phyloP scores from a whole-genome alignment of 345 rosid genomes.

The Sonneratia caseolaris region DNA sequence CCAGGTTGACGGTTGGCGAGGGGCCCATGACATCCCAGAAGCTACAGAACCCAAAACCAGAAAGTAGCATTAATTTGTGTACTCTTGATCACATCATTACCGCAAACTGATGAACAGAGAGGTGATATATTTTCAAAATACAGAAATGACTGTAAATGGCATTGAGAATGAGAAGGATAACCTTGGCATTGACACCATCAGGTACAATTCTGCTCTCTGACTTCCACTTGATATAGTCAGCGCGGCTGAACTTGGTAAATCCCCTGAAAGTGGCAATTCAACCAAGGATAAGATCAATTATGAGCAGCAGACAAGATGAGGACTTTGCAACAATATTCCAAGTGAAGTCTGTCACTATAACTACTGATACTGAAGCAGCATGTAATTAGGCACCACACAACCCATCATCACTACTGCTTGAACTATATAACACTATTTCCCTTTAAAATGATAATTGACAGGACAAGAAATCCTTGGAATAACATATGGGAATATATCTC shows the following conservation, averaged over 20 bases:
- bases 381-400: not conserved
- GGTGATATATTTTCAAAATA: not conserved
- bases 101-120: too few species aligned
- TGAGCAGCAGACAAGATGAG: not conserved
- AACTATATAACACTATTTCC: not conserved
- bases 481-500: not conserved
- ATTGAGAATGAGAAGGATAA: not conserved
- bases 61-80: not conserved
- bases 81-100: not conserved
- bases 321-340: not conserved
- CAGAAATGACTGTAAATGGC: not conserved
- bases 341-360: not conserved
- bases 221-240: conserved; percentile 37
- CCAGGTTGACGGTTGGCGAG: conserved; percentile 26
- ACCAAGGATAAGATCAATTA: too few species aligned
- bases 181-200: conserved; percentile 10
- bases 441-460: not conserved
- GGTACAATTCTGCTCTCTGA: conserved; percentile 34
- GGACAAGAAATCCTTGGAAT: not conserved
- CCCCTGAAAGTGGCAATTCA: conserved; percentile 26
- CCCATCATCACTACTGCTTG: not conserved
- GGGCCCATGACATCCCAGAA: conserved; percentile 20
- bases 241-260: conserved; percentile 37
- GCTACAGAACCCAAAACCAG: not conserved
- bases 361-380: not conserved